Percentiles rank a stretch among this genome's conserved stretches.
Evolutionary conservation across 1,284 basidiomycete genomes (phyloP).

Genomic region (Cystobasidium slooffiae): DNA sequence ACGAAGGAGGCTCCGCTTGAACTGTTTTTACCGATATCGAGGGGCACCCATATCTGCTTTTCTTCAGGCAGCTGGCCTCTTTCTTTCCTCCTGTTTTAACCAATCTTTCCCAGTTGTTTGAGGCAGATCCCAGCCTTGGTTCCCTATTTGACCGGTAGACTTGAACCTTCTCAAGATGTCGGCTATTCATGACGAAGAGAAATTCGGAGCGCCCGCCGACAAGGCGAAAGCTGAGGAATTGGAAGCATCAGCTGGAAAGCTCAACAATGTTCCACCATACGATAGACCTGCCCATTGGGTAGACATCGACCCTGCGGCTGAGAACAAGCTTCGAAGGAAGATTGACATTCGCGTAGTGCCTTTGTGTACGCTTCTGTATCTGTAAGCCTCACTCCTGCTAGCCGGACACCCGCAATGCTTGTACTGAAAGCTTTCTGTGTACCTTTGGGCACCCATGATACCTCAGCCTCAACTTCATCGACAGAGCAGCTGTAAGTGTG

Average conservation of each 20-base stretch:
- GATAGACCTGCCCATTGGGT: constrained; percentile 29
- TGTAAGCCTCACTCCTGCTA: background rate
- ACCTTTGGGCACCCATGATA: background rate
- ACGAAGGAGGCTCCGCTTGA: too few relatives aligned
- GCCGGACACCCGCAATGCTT: background rate
- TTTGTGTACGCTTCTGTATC: constrained; percentile 25
- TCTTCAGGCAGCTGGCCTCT: too few relatives aligned
- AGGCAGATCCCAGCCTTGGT: too few relatives aligned
- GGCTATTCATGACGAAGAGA: constrained; percentile 2
- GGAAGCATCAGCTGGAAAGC: constrained; percentile 6
- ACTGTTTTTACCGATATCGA: too few relatives aligned
- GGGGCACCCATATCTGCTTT: too few relatives aligned
- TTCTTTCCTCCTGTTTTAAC: too few relatives aligned
- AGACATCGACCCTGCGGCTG: constrained; percentile 32
- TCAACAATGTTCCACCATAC: constrained; percentile 21
- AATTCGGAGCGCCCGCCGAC: constrained; percentile 8
- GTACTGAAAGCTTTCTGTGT: too few relatives aligned
- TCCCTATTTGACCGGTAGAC: background rate
- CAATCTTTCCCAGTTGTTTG: too few relatives aligned
- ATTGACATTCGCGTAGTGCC: constrained; percentile 31
- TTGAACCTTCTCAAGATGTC: background rate
- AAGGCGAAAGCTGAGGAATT: constrained; percentile 15
- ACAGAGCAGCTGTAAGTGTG: constrained; percentile 31
- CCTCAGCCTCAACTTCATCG: constrained; percentile 35
- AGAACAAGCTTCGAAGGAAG: constrained; percentile 15